phyloP scores from a whole-genome alignment of 2,329 filamentous ascomycete genomes.

The Stromatinia cepivora region DNA sequence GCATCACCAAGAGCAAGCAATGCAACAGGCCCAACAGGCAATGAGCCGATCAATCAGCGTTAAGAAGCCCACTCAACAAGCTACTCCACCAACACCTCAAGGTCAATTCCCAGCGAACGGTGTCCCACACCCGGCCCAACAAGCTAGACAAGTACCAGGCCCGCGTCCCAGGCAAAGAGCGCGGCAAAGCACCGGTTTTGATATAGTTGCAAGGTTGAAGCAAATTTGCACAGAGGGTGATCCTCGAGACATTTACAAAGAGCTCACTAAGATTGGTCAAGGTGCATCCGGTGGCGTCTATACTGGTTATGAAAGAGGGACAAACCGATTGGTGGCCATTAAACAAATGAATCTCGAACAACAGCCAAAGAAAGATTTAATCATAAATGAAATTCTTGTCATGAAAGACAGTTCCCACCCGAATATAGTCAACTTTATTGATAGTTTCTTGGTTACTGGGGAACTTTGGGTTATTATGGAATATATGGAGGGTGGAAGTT shows the following conservation, averaged over 20 bases:
- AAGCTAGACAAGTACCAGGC: constrained; percentile 48
- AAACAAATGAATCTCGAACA: constrained; percentile 99
- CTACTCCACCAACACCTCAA: constrained; percentile 55
- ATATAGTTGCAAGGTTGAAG: constrained; percentile 80
- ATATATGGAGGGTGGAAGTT: constrained; percentile 97
- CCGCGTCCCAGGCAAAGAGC: constrained; percentile 74
- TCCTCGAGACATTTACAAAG: constrained; percentile 81
- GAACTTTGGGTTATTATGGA: constrained; percentile 99
- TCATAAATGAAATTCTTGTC: constrained; percentile 98
- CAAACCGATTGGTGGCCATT: constrained; percentile 89
- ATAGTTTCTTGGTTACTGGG: constrained; percentile 85
- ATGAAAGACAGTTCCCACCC: constrained; percentile 99
- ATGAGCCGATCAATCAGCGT: constrained; percentile 32
- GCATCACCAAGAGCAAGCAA: constrained; percentile 83
- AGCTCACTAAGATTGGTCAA: constrained; percentile 93
- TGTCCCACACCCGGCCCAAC: constrained; percentile 41
- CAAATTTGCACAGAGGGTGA: constrained; percentile 90
- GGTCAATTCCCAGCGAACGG: constrained; percentile 47
- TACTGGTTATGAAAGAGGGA: constrained; percentile 81
- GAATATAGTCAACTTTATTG: constrained; percentile 99
- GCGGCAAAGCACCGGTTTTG: constrained; percentile 76
- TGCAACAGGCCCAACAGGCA: constrained; percentile 50
- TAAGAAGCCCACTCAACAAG: constrained; percentile 46
- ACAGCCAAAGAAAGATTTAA: constrained; percentile 97
- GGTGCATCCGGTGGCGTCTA: constrained; percentile 95